phyloP scores from a whole-genome alignment of 2,329 filamentous ascomycete species.

The Rhynchosporium secalis region DNA sequence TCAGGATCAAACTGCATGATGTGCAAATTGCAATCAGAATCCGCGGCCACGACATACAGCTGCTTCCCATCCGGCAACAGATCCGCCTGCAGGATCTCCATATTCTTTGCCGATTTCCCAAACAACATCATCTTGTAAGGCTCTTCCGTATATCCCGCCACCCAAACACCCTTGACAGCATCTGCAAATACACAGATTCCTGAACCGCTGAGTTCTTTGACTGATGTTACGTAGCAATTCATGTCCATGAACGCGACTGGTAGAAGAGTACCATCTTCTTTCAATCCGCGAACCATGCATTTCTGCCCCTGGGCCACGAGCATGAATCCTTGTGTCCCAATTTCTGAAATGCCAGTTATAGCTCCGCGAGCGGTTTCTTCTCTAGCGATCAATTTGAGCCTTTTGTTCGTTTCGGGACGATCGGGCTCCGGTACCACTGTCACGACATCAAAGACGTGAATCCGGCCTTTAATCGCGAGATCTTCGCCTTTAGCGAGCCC shows the following conservation, averaged over 20 bases:
- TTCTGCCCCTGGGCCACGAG: slow-evolving; percentile 94
- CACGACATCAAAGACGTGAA: slow-evolving; percentile 91
- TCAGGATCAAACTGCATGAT: slow-evolving; percentile 94
- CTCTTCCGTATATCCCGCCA: slow-evolving; percentile 93
- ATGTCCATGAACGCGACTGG: slow-evolving; percentile 98
- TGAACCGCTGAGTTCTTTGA: slow-evolving; percentile 79
- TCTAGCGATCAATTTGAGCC: slow-evolving; percentile 80
- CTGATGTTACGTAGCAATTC: slow-evolving; percentile 86
- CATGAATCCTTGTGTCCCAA: slow-evolving; percentile 85
- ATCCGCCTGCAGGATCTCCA: slow-evolving; percentile 80
- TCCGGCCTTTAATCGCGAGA: slow-evolving; percentile 76
- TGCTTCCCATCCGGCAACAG: slow-evolving; percentile 85
- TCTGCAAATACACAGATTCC: slow-evolving; percentile 88
- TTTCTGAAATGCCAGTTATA: slow-evolving; percentile 81
- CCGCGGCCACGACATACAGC: slow-evolving; percentile 78
- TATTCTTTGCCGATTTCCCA: slow-evolving; percentile 76
- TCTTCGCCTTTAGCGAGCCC: slow-evolving; percentile 88
- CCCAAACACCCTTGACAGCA: slow-evolving; percentile 92
- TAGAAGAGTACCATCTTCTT: slow-evolving; percentile 88
- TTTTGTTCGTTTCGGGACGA: slow-evolving; percentile 80
- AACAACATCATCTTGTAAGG: slow-evolving; percentile 94
- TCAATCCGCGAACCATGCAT: slow-evolving; percentile 92
- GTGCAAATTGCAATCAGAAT: slow-evolving; percentile 83
- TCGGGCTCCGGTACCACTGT: slow-evolving; percentile 87
- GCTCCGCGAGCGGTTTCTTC: slow-evolving; percentile 92